A percentile compares a stretch with the other conserved stretches of the same genome.
These are phyloP conservation scores for Geranomyces variabilis DNA, from an alignment of 192 early-diverging fungal genomes.

Conservation along the genomic window DNA sequence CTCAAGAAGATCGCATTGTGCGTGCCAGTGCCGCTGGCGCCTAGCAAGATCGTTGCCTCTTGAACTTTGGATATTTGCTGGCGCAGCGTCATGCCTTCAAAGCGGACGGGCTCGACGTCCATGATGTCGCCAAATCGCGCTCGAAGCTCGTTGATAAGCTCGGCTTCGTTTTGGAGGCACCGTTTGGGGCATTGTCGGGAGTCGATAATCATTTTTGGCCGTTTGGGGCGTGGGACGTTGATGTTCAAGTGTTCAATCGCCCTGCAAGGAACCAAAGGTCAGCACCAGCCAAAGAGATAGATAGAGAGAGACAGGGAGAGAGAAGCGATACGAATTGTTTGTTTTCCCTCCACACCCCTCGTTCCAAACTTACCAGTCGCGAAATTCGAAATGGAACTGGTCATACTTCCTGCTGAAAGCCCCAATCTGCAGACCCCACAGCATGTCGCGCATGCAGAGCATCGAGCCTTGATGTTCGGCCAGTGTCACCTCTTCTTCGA, in stretches of 20 bases:
- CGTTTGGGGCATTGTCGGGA: conserved; percentile 1
- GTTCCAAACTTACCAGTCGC: conserved; percentile 1
- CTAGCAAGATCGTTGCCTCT: not conserved
- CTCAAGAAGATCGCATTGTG: not conserved
- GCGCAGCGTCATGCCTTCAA: conserved; percentile 6
- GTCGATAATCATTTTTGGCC: not conserved
- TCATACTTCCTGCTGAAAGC: not conserved
- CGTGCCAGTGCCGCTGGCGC: not conserved
- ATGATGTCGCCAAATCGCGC: not conserved
- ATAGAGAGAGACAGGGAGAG: no score
- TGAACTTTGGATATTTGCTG: not conserved
- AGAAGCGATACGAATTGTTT: no score
- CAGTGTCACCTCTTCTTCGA: not conserved
- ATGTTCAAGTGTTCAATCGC: not conserved
- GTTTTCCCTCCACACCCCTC: no score
- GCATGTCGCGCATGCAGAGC: conserved; percentile 2
- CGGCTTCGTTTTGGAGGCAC: not conserved
- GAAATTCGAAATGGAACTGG: not conserved
- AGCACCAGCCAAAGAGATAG: no score
- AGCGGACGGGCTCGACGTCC: conserved; percentile 4
- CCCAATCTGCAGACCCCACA: conserved; percentile 13
- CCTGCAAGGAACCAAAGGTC: no score
- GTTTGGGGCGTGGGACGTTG: not conserved
- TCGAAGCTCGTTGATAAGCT: not conserved
- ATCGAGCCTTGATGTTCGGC: not conserved